Conservation (phyloP, 257 asterid species). For the Lycium ferocissimum region DNA sequence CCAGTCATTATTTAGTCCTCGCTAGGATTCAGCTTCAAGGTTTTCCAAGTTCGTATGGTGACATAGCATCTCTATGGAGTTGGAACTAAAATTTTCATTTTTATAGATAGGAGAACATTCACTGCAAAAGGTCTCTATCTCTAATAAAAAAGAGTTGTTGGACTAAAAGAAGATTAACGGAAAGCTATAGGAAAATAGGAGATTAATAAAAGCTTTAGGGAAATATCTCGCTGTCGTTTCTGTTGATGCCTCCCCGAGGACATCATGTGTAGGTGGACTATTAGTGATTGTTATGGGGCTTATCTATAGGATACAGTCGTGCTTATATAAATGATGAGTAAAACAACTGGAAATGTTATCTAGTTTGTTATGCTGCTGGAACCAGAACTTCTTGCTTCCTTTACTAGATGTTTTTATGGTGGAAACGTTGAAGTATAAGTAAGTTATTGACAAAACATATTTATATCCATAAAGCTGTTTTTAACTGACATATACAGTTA, state of each 20-base stretch:
- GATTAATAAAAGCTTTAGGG: neutral
- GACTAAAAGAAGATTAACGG: neutral
- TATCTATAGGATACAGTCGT: neutral
- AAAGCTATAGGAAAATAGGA: neutral
- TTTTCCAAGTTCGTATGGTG: too few species aligned
- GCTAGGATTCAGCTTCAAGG: neutral
- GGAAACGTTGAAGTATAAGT: neutral
- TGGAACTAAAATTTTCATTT: too few species aligned
- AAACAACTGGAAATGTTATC: neutral
- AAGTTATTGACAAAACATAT: too few species aligned
- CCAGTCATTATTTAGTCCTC: neutral
- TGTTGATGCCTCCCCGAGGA: neutral
- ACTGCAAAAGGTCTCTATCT: neutral
- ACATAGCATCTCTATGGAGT: too few species aligned
- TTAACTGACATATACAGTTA: neutral
- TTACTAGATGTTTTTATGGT: neutral
- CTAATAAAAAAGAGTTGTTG: neutral
- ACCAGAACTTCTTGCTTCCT: neutral
- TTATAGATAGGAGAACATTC: neutral
- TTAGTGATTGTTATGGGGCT: neutral
- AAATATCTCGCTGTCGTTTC: neutral
- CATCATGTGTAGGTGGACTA: neutral
- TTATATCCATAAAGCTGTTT: neutral
- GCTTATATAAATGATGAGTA: conserved; percentile 5
- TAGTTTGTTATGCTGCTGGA: neutral